Evolutionary conservation across 495 filamentous ascomycete genomes (phyloP), one percentile per base, ranked within the genome.

Genomic region (Daldinia grandis): DNA sequence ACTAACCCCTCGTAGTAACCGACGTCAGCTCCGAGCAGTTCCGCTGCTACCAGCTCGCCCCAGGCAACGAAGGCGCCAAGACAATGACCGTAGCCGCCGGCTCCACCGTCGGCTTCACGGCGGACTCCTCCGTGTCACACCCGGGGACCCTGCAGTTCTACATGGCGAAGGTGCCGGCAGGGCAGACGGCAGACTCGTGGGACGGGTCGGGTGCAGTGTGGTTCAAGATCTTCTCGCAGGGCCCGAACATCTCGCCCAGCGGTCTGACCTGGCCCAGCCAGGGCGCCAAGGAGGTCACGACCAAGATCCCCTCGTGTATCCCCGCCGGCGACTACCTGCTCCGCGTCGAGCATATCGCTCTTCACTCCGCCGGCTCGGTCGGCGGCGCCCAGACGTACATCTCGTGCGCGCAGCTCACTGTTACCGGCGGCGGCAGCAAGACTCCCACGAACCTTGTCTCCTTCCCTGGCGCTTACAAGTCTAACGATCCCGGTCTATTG

Each of bases 271-370:
- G 76, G 81, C 78, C 77, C 8, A 78, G 74, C 71, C 68, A 75
- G 72, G 74, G 74, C 12, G 66, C 73, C 33, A 76, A 67, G 38
- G 69, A 72, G 47, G 78, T 82, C 38, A 79, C 78, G 59, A 78
- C 84, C 35, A 82, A 73, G 58, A 84, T 87, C 58, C 86, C 86
- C 0, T 66, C 69, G 8, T 81, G 80, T 64, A 81, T 87, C 56
- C 78, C 80, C 2, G 64, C 82, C 0, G 87, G 87, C 33, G 78
- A 85, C 66, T 90, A 90, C 63, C 84, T 90, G 17, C 75, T 89
- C 35, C 83, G 87, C 27, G 84, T 83, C 15, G 88, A 90, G 77
- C 85, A 88, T 62, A 83, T 89, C 56, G 87, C 78, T 14, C 77
- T 87, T 10, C 85, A 88, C 69, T 65, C 62, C 24, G 87, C 86